A percentile compares a stretch with the other conserved stretches of the same genome.
These are phyloP conservation scores for Penicillium longicatenatum DNA, from an alignment of 495 filamentous ascomycete species.

Conservation along the genomic window DNA sequence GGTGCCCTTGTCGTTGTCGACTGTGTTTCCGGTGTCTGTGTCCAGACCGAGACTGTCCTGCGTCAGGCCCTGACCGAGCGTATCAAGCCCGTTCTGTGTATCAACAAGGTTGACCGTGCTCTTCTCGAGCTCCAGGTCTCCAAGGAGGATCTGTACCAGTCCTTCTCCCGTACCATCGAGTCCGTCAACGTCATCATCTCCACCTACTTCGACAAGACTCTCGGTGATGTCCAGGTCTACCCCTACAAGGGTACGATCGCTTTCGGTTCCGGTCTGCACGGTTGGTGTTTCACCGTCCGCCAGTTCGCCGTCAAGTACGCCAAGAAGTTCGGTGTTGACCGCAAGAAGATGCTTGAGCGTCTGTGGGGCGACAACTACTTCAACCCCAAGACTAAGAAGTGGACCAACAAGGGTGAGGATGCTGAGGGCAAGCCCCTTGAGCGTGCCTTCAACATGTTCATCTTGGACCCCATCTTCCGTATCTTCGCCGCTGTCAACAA, in stretches of 20 bases:
- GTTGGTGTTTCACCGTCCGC: slow-evolving; percentile 99
- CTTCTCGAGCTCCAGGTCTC: slow-evolving; percentile 96
- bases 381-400: slow-evolving; percentile 99
- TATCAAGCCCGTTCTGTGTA: slow-evolving; percentile 98
- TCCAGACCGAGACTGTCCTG: slow-evolving; percentile 99
- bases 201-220: slow-evolving; percentile 95
- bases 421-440: slow-evolving; percentile 85
- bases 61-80: slow-evolving; percentile 99
- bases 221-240: slow-evolving; percentile 98
- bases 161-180: slow-evolving; percentile 98
- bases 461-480: slow-evolving; percentile 98
- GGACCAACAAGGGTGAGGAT: slow-evolving; percentile 75
- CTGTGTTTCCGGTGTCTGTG: slow-evolving; percentile 97
- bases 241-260: slow-evolving; percentile 94
- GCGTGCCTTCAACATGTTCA: slow-evolving; percentile 99
- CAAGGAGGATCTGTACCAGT: slow-evolving; percentile 99
- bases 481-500: slow-evolving; percentile 96
- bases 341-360: slow-evolving; percentile 99
- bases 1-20: slow-evolving; percentile 99
- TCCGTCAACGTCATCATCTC: slow-evolving; percentile 99
- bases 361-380: slow-evolving; percentile 99
- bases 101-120: slow-evolving; percentile 99
- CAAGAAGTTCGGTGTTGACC: slow-evolving; percentile 99
- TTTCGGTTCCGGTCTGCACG: slow-evolving; percentile 99
- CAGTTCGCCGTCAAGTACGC: slow-evolving; percentile 96